These are phyloP conservation scores for Rhizophora apiculata DNA, from an alignment of 345 rosid species.

Conservation along the genomic window DNA sequence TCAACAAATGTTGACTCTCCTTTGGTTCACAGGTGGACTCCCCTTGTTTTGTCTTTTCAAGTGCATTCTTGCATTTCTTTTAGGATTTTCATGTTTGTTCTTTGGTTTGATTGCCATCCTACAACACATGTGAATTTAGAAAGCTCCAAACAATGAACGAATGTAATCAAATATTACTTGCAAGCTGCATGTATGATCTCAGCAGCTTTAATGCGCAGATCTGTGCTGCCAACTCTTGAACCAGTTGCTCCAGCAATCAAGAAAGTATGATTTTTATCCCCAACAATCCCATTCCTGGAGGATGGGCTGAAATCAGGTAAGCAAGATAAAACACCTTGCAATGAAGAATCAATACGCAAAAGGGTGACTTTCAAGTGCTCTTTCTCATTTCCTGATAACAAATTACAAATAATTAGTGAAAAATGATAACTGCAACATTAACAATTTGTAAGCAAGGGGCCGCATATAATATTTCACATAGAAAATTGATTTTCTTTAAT, in stretches of 20 bases:
- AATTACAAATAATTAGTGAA: constrained; percentile 18
- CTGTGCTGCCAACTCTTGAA: constrained; percentile 73
- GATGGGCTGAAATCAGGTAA: constrained; percentile 97
- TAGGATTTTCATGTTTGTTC: too few relatives aligned
- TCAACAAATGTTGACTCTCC: too few relatives aligned
- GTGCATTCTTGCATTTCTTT: too few relatives aligned
- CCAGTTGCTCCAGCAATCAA: constrained; percentile 97
- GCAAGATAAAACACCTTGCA: constrained; percentile 98
- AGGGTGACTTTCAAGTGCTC: constrained; percentile 97
- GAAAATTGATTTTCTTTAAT: background rate
- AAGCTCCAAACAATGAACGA: too few relatives aligned
- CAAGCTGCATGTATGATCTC: constrained; percentile 71
- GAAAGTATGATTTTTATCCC: constrained; percentile 50
- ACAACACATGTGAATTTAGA: too few relatives aligned
- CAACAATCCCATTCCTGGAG: constrained; percentile 53
- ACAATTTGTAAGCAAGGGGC: constrained; percentile 4
- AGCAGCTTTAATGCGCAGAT: constrained; percentile 86
- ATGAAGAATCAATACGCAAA: constrained; percentile 86
- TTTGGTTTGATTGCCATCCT: too few relatives aligned
- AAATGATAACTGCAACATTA: background rate
- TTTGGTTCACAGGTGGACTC: too few relatives aligned
- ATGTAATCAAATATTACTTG: constrained; percentile 53
- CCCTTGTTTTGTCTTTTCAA: too few relatives aligned
- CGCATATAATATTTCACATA: constrained; percentile 16
- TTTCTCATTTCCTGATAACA: constrained; percentile 85